These are phyloP conservation scores for Trichoderma sp. DNA, from an alignment of 2,329 filamentous ascomycete species.

Conservation along the genomic window DNA sequence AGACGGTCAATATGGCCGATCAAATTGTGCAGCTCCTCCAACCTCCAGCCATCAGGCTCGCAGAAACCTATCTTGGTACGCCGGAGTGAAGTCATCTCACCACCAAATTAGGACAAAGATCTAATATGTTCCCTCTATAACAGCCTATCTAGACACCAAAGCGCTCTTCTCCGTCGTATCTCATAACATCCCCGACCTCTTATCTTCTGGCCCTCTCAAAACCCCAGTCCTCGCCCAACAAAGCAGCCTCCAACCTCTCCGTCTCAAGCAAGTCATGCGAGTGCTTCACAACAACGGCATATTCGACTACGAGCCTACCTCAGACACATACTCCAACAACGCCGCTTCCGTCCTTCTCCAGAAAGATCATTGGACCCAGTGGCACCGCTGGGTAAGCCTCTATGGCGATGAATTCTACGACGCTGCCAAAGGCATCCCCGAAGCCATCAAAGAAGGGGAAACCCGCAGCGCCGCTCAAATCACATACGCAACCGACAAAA, in stretches of 20 bases:
- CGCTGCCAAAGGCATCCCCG: conserved; percentile 41
- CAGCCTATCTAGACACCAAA: conserved; percentile 18
- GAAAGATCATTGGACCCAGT: conserved; percentile 43
- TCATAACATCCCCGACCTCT: conserved; percentile 12
- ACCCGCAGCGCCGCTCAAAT: conserved; percentile 38
- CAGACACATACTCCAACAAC: conserved; percentile 36
- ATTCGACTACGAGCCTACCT: conserved; percentile 32
- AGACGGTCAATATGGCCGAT: conserved; percentile 12
- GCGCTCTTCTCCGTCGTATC: conserved; percentile 4
- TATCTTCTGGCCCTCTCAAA: not conserved
- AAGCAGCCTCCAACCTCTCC: conserved; percentile 7
- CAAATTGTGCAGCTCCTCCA: conserved; percentile 4
- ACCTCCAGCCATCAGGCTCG: conserved; percentile 6
- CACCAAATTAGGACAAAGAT: not conserved
- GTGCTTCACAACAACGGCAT: conserved; percentile 32
- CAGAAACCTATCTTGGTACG: conserved; percentile 14
- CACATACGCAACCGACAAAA: conserved; percentile 39
- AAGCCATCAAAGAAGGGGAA: conserved; percentile 25
- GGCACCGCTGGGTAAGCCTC: conserved; percentile 43
- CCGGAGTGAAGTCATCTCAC: not conserved
- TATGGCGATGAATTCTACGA: conserved; percentile 46
- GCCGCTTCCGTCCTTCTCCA: conserved; percentile 34
- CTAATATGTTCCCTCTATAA: not conserved
- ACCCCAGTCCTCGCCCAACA: not conserved
- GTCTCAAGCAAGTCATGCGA: conserved; percentile 17